Evolutionary conservation across 345 rosid genomes (phyloP), one percentile per base, ranked within the genome.

Genomic region (Physaria fendleri): DNA sequence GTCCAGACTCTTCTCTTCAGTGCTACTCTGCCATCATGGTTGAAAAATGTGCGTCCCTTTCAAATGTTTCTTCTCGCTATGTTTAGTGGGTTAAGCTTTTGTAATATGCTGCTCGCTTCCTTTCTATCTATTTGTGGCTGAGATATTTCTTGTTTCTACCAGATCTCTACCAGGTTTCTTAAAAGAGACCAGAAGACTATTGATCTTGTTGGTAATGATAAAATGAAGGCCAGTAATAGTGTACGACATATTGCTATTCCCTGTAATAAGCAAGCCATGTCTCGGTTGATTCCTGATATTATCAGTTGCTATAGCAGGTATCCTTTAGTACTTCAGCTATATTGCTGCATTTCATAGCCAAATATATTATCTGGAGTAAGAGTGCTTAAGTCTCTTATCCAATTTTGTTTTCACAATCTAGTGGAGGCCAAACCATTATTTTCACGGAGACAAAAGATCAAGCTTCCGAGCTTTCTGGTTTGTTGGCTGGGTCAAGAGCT

Each of bases 1-100:
- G 99, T 94, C 60, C 96, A 85, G 81, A 94, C 99, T 4, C 93
- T 94, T 77, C 99, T 94, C 62, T 94, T 94, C 75, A 94, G 99
- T 77, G 99, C 97, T 14, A 94, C 99, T 40, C 71, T 94, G 49
- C 99, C 96, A 13, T 3, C 9, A 34, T 94, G 99, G 99, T 96
- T 90, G 77, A 70, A 94, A 78, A 47, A 76, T 37, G 99, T 94
- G 53, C 3, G 91, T 76, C 25, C 62, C 72, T 69, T 29, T 30
- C 13, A 47, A 14, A 13, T 27, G 12, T 25, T 27, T 47, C 32
- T 4, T 16, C 8, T 21, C 25, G 11, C 59, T 45, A 10, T 16
- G 30, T 22, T 57, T 12, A 5, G 20, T 28, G 9, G 18, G 17
- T 20, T 6, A 14, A 16, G 2, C 20, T 18, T 39, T 27, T 28